Percentiles rank a stretch among this genome's conserved stretches.
These are phyloP conservation scores for Phytophthora nicotianae DNA, from an alignment of 352 stramenopile species.

Conservation along the genomic window DNA sequence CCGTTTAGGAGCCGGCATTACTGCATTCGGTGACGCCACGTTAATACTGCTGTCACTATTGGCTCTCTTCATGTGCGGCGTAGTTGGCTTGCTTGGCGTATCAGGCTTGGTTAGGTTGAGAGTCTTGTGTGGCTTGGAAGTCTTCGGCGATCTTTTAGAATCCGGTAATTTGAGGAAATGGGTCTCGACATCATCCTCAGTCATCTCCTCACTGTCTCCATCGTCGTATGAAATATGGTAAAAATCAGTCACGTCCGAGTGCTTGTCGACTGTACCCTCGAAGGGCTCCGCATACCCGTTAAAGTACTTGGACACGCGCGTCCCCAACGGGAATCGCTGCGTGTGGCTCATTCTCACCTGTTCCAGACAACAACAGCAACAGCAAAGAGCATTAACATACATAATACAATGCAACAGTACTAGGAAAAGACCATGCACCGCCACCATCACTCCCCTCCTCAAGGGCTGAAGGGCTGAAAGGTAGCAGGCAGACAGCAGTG, in stretches of 20 bases:
- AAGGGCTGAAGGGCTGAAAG: slow-evolving; percentile 5
- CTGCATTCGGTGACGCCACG: slow-evolving; percentile 5
- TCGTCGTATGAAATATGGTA: slow-evolving; percentile 85
- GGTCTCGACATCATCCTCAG: slow-evolving; percentile 63
- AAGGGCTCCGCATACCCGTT: slow-evolving; percentile 65
- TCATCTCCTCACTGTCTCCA: slow-evolving; percentile 85
- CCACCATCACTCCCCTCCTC: slow-evolving; percentile 5
- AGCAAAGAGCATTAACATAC: slow-evolving; percentile 23
- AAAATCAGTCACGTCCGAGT: slow-evolving; percentile 53
- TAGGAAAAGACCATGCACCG: slow-evolving; percentile 7
- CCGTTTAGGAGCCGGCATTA: slow-evolving; percentile 9
- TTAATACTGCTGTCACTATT: slow-evolving; percentile 24
- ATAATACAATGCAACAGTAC: slow-evolving; percentile 3
- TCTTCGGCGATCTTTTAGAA: slow-evolving; percentile 13
- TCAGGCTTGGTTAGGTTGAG: slow-evolving; percentile 8
- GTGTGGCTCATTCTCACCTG: slow-evolving; percentile 56
- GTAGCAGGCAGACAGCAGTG: slow-evolving; percentile 10
- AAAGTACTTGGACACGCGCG: slow-evolving; percentile 74
- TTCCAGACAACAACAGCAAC: slow-evolving; percentile 17
- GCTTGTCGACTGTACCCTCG: slow-evolving; percentile 59
- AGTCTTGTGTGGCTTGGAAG: slow-evolving; percentile 26
- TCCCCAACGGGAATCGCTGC: slow-evolving; percentile 64
- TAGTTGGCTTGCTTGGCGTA: slow-evolving; percentile 14
- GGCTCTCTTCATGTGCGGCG: slow-evolving; percentile 18
- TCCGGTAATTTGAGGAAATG: slow-evolving; percentile 41